Evolutionary conservation across 108 stramenopile genomes (phyloP).

Genomic region (Nannochloropsis gaditana): DNA sequence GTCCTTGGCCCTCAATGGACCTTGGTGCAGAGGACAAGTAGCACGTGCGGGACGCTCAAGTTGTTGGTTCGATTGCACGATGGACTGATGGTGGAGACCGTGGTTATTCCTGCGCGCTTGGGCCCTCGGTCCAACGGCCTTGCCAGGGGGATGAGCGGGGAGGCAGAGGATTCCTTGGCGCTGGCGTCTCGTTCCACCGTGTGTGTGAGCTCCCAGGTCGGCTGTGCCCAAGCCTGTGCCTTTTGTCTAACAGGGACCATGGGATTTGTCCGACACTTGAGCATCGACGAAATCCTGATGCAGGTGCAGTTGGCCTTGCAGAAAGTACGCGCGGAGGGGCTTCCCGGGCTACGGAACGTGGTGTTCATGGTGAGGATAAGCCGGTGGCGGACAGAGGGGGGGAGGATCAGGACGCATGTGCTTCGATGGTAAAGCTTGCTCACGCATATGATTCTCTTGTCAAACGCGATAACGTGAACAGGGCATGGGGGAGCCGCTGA

Average conservation of each 20-base stretch:
- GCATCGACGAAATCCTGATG: slow-evolving; percentile 66
- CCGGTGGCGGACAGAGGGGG: too few relatives aligned
- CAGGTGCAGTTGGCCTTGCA: slow-evolving; percentile 69
- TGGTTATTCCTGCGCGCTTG: neutral
- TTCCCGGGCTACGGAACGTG: slow-evolving; percentile 56
- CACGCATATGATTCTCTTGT: neutral
- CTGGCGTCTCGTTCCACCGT: slow-evolving; percentile 33
- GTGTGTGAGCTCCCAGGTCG: slow-evolving; percentile 70
- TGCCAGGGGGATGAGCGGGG: neutral
- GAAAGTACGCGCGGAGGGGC: slow-evolving; percentile 52
- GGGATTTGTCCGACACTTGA: slow-evolving; percentile 65
- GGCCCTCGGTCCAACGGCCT: neutral
- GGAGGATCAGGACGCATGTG: too few relatives aligned
- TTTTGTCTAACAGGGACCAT: slow-evolving; percentile 82
- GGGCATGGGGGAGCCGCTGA: slow-evolving; percentile 82
- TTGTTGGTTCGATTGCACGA: neutral
- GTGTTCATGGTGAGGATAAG: slow-evolving; percentile 62
- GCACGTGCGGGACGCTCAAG: neutral
- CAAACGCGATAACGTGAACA: neutral
- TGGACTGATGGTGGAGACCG: neutral
- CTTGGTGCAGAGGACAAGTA: neutral
- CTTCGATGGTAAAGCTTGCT: too few relatives aligned
- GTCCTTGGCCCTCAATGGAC: slow-evolving; percentile 9
- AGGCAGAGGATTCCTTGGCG: neutral
- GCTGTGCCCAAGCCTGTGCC: slow-evolving; percentile 75